phyloP scores from a whole-genome alignment of 1,284 basidiomycete species.

The Apiotrichum sp. region DNA sequence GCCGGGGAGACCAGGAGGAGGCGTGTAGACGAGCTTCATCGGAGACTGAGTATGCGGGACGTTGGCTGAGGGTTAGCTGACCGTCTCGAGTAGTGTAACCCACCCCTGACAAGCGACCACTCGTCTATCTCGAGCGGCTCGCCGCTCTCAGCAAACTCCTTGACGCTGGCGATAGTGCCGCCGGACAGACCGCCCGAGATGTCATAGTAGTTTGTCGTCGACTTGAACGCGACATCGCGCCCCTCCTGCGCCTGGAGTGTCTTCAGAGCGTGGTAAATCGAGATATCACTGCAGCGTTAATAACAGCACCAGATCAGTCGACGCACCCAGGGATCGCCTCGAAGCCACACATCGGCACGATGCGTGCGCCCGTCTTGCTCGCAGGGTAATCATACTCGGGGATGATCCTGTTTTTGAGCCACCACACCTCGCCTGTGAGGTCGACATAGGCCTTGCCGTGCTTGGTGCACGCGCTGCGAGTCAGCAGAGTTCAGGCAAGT shows the following conservation, averaged over 20 bases:
- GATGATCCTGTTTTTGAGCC: slow-evolving; percentile 53
- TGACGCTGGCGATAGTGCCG: slow-evolving; percentile 60
- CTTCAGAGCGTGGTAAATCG: slow-evolving; percentile 55
- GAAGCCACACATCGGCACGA: slow-evolving; percentile 64
- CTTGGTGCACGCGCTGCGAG: slow-evolving; percentile 52
- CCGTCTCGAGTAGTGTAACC: not conserved
- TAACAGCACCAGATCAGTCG: too few relatives aligned
- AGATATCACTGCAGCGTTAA: slow-evolving; percentile 50
- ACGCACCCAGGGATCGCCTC: slow-evolving; percentile 62
- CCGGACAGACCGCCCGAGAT: slow-evolving; percentile 58
- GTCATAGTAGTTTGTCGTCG: slow-evolving; percentile 52
- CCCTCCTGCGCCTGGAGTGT: slow-evolving; percentile 40
- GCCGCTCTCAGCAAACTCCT: slow-evolving; percentile 47
- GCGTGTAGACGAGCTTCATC: slow-evolving; percentile 6
- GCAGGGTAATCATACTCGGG: slow-evolving; percentile 61
- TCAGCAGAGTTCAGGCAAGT: not conserved
- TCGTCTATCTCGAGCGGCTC: slow-evolving; percentile 42
- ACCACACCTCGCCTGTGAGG: slow-evolving; percentile 56
- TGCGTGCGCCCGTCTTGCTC: slow-evolving; percentile 58
- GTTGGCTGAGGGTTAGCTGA: not conserved
- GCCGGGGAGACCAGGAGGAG: slow-evolving; percentile 5
- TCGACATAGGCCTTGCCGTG: slow-evolving; percentile 61
- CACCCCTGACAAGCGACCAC: slow-evolving; percentile 27
- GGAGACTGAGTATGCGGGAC: not conserved
- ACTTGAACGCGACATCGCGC: slow-evolving; percentile 42